Conservation (phyloP, 768 basidiomycete species). For the Tephrocybe sp. region DNA sequence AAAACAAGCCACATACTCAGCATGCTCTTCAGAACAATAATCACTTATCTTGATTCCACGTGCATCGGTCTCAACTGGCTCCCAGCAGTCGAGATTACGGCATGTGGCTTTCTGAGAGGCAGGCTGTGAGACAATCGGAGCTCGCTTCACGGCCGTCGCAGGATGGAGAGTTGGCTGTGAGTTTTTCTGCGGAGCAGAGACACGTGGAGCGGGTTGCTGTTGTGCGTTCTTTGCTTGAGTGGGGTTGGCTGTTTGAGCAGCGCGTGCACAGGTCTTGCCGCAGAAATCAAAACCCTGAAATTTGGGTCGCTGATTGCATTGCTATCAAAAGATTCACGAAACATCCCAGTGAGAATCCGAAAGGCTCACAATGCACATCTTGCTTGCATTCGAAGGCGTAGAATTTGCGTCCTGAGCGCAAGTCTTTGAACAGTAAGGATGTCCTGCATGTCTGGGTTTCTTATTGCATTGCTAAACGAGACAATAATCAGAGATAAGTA, state of each 20-base stretch:
- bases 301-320: constrained; percentile 60
- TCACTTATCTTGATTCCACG: constrained; percentile 48
- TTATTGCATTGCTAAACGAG: constrained; percentile 45
- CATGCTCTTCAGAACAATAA: constrained; percentile 59
- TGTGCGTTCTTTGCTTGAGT: not conserved
- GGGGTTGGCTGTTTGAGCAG: constrained; percentile 12
- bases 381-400: constrained; percentile 21
- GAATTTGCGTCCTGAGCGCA: constrained; percentile 41
- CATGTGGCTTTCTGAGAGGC: constrained; percentile 34
- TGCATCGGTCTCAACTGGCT: constrained; percentile 54
- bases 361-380: constrained; percentile 41
- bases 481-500: constrained; percentile 11
- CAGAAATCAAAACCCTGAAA: constrained; percentile 59
- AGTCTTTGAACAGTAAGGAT: constrained; percentile 52
- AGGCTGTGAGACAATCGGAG: not conserved
- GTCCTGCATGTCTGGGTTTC: constrained; percentile 45
- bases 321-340: constrained; percentile 24
- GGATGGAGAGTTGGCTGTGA: constrained; percentile 9
- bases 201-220: not conserved
- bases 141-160: not conserved
- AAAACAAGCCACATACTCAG: constrained; percentile 47
- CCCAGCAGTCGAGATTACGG: constrained; percentile 54
- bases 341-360: constrained; percentile 1
- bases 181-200: constrained; percentile 22
- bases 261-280: constrained; percentile 54